Evolutionary conservation across 2,329 filamentous ascomycete genomes (phyloP).

Genomic region (Penicillium janthinellum): DNA sequence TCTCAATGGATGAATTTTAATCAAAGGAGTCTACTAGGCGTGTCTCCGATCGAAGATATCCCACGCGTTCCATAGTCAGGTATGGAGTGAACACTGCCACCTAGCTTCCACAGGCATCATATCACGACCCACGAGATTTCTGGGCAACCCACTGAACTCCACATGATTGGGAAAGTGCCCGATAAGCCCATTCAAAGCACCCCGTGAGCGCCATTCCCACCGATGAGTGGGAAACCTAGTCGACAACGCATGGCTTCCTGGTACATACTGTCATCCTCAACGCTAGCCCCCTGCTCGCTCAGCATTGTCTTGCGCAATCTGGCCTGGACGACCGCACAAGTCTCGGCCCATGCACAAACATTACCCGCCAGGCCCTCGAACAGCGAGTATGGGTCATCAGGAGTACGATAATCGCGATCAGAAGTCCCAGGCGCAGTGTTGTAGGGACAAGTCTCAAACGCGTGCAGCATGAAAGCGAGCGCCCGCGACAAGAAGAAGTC

Average conservation of each 20-base stretch:
- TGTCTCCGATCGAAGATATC: no score
- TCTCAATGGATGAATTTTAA: no score
- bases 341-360: slow-evolving; percentile 46
- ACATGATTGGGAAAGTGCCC: no score
- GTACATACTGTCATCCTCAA: slow-evolving; percentile 26
- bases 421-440: slow-evolving; percentile 20
- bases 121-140: no score
- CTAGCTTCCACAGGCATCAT: no score
- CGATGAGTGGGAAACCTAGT: slow-evolving; percentile 35
- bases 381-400: slow-evolving; percentile 43
- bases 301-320: slow-evolving; percentile 39
- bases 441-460: slow-evolving; percentile 42
- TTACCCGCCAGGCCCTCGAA: slow-evolving; percentile 45
- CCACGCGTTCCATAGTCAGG: no score
- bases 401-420: slow-evolving; percentile 40
- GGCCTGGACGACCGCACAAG: slow-evolving; percentile 38
- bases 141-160: no score
- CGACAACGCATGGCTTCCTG: slow-evolving; percentile 22
- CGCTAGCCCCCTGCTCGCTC: slow-evolving; percentile 11
- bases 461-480: slow-evolving; percentile 41
- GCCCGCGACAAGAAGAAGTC: slow-evolving; percentile 44
- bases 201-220: slow-evolving; percentile 31
- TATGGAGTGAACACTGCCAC: no score
- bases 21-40: no score
- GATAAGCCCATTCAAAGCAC: slow-evolving; percentile 15